phyloP scores from a whole-genome alignment of 495 filamentous ascomycete species.

The Neurospora sp. region DNA sequence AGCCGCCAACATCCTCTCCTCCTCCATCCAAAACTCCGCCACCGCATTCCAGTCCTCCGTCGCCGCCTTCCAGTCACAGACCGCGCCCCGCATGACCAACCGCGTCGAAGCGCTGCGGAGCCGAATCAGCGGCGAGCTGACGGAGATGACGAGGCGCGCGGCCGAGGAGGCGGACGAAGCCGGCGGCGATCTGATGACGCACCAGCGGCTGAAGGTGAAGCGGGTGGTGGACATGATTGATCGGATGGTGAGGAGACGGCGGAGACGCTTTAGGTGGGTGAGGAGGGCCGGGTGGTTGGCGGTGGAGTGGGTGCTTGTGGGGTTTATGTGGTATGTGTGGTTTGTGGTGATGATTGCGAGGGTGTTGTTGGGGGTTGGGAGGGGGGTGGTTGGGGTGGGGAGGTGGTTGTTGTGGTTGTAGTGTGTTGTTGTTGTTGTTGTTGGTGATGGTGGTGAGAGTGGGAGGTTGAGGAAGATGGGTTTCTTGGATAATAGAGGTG shows the following conservation, averaged over 20 bases:
- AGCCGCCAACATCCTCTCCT: conserved; percentile 54
- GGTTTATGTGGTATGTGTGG: conserved; percentile 79
- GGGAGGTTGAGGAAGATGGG: neutral
- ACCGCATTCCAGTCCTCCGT: conserved; percentile 44
- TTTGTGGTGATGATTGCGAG: conserved; percentile 62
- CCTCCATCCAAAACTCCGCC: conserved; percentile 45
- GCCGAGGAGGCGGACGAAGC: conserved; percentile 71
- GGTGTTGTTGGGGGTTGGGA: conserved; percentile 48
- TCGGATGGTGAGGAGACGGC: conserved; percentile 53
- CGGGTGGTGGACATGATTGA: conserved; percentile 69
- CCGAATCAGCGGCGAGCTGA: conserved; percentile 28
- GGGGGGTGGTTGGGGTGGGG: conserved; percentile 45
- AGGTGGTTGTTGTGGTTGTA: conserved; percentile 75
- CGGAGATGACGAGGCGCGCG: conserved; percentile 49
- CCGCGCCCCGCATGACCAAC: conserved; percentile 22
- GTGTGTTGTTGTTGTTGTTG: conserved; percentile 1
- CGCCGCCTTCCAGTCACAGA: conserved; percentile 25
- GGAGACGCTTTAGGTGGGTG: conserved; percentile 63
- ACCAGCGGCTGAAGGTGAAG: conserved; percentile 66
- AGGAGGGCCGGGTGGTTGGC: conserved; percentile 57
- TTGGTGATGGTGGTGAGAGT: neutral
- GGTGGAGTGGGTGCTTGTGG: conserved; percentile 72
- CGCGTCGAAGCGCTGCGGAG: conserved; percentile 26
- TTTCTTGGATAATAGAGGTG: neutral
- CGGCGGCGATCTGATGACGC: conserved; percentile 60